Base-by-base conservation (phyloP, 2,329 filamentous ascomycete species). In the Polytolypa hystricis region DNA sequence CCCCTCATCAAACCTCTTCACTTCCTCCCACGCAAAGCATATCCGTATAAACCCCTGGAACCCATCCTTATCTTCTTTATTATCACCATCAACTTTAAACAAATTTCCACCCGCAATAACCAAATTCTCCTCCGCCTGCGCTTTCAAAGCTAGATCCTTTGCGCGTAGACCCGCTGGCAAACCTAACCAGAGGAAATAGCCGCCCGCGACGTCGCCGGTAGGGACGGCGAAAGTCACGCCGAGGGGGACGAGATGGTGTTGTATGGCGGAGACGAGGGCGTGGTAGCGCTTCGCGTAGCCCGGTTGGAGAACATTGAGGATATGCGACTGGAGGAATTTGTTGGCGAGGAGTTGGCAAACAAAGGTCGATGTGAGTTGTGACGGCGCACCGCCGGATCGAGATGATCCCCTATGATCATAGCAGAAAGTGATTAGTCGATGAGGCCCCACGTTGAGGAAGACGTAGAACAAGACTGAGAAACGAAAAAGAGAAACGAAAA, bases 181-280 rank as follows among this genome's bases (percentile, higher is more conserved):
- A 1, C 66, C 69, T 17, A 93, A 58, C 85, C 85, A 94, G 32
- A 93, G 65, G 55, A 93, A 94, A 55, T 89, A 94, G 0, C 86
- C 86, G 0, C 86, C 86, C 19, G 79, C 80, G 3, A 79, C 56
- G 44, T 35, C 6, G 36, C 18, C n/a, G 45, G 34, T 21, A 44
- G 41, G 6, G 4, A 37, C 42, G 26, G 43, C 35, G 26, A 58
- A 30, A 2, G 46, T 54, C 0, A 82, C 71, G 2, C 79, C 81
- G 0, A 82, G 61, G 1, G 81, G 79, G 0, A 69, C 52, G 2
- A 93, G 64, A 32, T 79, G 56, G 34, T 67, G 54, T 25, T 68
- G 53, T 16, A 91, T 71, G 0, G 79, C 74, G 2, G 56, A 47
- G 42, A 77, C 65, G 52, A 89, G 69, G 2, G 64, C 55, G 14